Conservation (phyloP, 2,329 filamentous ascomycete species). For the Arthrobotrys musiformis region DNA sequence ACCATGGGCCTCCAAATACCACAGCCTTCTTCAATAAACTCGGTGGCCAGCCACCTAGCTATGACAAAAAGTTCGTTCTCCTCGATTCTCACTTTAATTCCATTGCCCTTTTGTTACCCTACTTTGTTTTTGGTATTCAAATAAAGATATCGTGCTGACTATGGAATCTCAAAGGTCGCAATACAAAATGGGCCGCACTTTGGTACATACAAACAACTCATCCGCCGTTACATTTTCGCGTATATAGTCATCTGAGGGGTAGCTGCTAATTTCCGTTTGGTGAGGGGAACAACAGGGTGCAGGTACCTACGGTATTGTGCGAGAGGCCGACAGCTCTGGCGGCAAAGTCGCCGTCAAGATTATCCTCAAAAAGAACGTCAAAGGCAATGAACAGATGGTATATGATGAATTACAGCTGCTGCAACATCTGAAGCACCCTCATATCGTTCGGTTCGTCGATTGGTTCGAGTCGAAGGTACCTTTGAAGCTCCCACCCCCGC, state of each 20-base stretch:
- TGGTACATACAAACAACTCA: slow-evolving; percentile 63
- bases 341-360: slow-evolving; percentile 98
- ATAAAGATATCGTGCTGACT: slow-evolving; percentile 18
- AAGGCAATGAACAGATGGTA: slow-evolving; percentile 98
- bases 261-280: slow-evolving; percentile 9
- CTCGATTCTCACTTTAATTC: slow-evolving; percentile 15
- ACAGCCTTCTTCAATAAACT: slow-evolving; percentile 57
- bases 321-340: slow-evolving; percentile 85
- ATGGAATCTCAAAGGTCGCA: slow-evolving; percentile 70
- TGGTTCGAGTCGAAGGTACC: slow-evolving; percentile 98
- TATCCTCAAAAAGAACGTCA: slow-evolving; percentile 99
- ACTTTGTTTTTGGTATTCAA: too few species aligned
- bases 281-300: slow-evolving; percentile 69
- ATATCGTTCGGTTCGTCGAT: slow-evolving; percentile 97
- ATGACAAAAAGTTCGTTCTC: slow-evolving; percentile 87
- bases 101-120: not conserved
- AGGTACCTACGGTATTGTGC: slow-evolving; percentile 97
- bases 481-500: not conserved
- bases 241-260: slow-evolving; percentile 5
- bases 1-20: slow-evolving; percentile 5
- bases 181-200: slow-evolving; percentile 90
- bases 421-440: slow-evolving; percentile 87
- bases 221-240: not conserved
- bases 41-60: slow-evolving; percentile 69
- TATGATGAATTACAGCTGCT: slow-evolving; percentile 96